These are phyloP conservation scores for Aspergillus brasiliensis DNA, from an alignment of 2,329 filamentous ascomycete species.

Conservation along the genomic window DNA sequence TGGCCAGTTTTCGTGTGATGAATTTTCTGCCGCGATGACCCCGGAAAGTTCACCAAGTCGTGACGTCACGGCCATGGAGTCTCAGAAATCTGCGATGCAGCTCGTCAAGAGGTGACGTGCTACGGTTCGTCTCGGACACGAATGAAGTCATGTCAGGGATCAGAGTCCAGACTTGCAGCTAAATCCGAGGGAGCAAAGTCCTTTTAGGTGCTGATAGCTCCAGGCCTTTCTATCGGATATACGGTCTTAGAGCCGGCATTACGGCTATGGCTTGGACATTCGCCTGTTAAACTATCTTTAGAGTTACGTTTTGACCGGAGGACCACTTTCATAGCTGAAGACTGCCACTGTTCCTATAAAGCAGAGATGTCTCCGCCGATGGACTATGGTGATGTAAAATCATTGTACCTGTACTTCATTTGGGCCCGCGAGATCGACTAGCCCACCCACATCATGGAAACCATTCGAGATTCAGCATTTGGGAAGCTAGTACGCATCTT, in stretches of 20 bases:
- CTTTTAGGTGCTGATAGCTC: not conserved
- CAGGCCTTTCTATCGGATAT: not conserved
- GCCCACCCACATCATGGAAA: constrained; percentile 9
- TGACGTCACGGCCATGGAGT: not conserved
- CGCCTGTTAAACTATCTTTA: not conserved
- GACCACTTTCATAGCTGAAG: not conserved
- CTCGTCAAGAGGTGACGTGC: not conserved
- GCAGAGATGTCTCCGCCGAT: not conserved
- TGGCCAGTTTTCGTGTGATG: not conserved
- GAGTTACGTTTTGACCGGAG: not conserved
- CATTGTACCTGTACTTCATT: not conserved
- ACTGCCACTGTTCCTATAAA: not conserved
- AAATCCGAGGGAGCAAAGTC: not conserved
- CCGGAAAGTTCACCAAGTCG: not conserved
- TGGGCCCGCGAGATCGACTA: not conserved
- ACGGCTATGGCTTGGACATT: not conserved
- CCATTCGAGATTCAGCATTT: constrained; percentile 25
- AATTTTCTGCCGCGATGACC: not conserved
- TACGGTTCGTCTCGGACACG: not conserved
- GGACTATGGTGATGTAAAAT: not conserved
- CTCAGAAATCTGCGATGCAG: too few relatives aligned
- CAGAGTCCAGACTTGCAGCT: not conserved
- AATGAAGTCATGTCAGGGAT: not conserved
- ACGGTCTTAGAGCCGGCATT: not conserved
- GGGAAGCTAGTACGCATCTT: constrained; percentile 25